phyloP scores from a whole-genome alignment of 2,329 filamentous ascomycete genomes.

The Gaeumannomyces tritici region DNA sequence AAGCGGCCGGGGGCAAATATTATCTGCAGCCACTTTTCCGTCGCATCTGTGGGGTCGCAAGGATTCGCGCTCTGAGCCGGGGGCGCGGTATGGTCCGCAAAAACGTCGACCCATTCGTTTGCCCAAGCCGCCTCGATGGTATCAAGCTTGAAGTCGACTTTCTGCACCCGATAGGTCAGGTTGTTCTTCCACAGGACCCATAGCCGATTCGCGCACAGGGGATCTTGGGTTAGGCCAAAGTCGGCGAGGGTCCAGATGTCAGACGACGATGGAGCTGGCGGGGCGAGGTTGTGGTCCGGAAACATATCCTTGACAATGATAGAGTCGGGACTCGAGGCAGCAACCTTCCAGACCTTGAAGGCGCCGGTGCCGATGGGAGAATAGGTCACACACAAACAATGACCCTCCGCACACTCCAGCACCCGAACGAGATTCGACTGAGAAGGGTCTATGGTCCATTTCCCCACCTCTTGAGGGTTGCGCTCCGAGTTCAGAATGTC shows the following conservation, averaged over 20 bases:
- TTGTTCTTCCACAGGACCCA: conserved; percentile 85
- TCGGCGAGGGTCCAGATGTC: conserved; percentile 75
- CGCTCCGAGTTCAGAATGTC: conserved; percentile 65
- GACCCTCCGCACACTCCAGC: conserved; percentile 45
- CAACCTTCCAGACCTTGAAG: conserved; percentile 88
- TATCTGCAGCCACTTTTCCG: conserved; percentile 78
- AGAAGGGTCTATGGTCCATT: conserved; percentile 69
- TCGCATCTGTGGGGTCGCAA: conserved; percentile 58
- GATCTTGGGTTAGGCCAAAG: conserved; percentile 52
- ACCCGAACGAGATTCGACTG: conserved; percentile 70
- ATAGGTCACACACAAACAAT: conserved; percentile 63
- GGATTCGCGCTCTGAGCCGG: conserved; percentile 48
- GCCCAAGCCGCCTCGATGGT: conserved; percentile 54
- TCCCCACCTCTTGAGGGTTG: conserved; percentile 58
- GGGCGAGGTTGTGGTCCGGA: conserved; percentile 51
- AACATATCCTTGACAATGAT: conserved; percentile 65
- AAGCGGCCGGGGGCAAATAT: conserved; percentile 80
- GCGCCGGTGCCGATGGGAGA: conserved; percentile 80
- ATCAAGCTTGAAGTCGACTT: conserved; percentile 61
- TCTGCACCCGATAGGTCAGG: conserved; percentile 65
- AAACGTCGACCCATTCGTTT: conserved; percentile 61
- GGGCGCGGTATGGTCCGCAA: conserved; percentile 46
- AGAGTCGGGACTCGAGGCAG: conserved; percentile 53
- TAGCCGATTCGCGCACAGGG: conserved; percentile 20
- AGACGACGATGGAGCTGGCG: conserved; percentile 59